Conservation (phyloP, 805 yeast genomes). For the Phaffomyces antillensis region DNA sequence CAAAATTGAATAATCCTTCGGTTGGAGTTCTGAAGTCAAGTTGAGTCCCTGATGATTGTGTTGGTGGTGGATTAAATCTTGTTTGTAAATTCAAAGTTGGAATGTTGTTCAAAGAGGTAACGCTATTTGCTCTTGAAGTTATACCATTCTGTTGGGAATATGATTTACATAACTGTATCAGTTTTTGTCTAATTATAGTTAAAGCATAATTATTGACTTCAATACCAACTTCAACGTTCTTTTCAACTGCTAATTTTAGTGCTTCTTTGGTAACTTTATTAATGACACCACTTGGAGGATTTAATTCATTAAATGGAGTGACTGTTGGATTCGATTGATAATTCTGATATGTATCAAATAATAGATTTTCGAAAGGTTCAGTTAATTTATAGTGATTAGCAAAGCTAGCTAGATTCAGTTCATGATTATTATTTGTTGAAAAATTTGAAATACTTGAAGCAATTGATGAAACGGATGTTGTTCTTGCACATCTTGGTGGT, state of each 20-base stretch:
- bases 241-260: constrained; percentile 29
- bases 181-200: constrained; percentile 31
- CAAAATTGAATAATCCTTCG: constrained; percentile 22
- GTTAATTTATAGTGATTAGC: constrained; percentile 25
- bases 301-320: constrained; percentile 59
- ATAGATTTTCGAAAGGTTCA: constrained; percentile 35
- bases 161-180: constrained; percentile 22
- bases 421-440: constrained; percentile 11
- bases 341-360: constrained; percentile 40
- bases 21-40: constrained; percentile 17
- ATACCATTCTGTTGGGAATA: constrained; percentile 3
- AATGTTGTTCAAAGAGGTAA: constrained; percentile 12
- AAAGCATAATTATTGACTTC: constrained; percentile 31
- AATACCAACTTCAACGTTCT: constrained; percentile 30
- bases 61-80: constrained; percentile 9
- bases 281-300: constrained; percentile 64
- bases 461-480: constrained; percentile 20
- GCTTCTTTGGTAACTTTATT: constrained; percentile 54
- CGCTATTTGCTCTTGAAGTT: constrained; percentile 15
- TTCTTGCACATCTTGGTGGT: constrained; percentile 20
- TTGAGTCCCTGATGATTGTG: constrained; percentile 8
- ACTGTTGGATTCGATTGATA: constrained; percentile 50
- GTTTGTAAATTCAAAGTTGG: constrained; percentile 17
- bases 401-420: constrained; percentile 19
- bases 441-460: constrained; percentile 21